Conservation (phyloP, 2,329 filamentous ascomycete genomes). For the Scleromitrula shiraiana region DNA sequence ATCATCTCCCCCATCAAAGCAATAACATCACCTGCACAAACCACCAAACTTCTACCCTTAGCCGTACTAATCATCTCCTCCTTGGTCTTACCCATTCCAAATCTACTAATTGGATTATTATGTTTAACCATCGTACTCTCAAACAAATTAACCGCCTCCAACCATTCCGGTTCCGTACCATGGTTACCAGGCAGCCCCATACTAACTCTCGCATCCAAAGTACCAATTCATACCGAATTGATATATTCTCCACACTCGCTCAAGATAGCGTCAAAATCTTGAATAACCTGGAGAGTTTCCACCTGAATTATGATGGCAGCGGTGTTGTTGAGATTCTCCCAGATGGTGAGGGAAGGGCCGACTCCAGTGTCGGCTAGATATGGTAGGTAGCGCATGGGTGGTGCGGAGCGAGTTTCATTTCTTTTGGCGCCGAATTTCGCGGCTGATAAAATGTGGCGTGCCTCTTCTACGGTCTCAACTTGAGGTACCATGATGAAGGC, state of each 20-base stretch:
- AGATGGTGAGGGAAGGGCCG: conserved; percentile 30
- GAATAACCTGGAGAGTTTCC: conserved; percentile 35
- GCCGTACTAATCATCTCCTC: conserved; percentile 15
- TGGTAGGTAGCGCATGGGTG: conserved; percentile 36
- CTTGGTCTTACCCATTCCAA: conserved; percentile 17
- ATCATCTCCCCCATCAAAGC: not conserved
- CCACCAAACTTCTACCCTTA: conserved; percentile 20
- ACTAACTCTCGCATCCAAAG: conserved; percentile 36
- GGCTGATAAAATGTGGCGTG: conserved; percentile 35
- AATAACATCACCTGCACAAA: conserved; percentile 13
- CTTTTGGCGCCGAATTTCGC: conserved; percentile 36
- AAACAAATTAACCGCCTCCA: conserved; percentile 33
- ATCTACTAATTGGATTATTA: conserved; percentile 33
- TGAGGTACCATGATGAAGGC: conserved; percentile 41
- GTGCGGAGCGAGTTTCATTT: conserved; percentile 38
- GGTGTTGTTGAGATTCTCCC: conserved; percentile 37
- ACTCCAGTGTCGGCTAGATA: conserved; percentile 33
- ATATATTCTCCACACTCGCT: conserved; percentile 37
- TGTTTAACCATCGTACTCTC: conserved; percentile 37
- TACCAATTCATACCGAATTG: conserved; percentile 40
- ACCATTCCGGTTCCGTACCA: conserved; percentile 36
- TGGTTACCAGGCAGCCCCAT: conserved; percentile 35
- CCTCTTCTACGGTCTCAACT: conserved; percentile 40
- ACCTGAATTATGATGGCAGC: conserved; percentile 43
- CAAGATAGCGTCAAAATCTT: conserved; percentile 43